Conservation (phyloP, 2,329 filamentous ascomycete genomes). For the Fusarium humuli region DNA sequence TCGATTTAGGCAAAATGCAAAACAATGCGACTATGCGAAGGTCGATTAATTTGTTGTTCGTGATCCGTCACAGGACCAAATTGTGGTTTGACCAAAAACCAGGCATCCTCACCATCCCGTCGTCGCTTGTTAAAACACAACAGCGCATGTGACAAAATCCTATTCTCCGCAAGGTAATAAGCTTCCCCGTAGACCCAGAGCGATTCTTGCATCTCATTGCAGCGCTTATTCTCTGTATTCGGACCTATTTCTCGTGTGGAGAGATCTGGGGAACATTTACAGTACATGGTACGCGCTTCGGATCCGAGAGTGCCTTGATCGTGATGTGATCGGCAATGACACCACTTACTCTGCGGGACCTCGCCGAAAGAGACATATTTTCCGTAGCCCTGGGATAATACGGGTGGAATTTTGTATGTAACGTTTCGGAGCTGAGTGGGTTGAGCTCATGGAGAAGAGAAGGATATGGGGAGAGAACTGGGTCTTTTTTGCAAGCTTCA, state of each 20-base stretch:
- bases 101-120: not conserved
- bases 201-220: conserved; percentile 18
- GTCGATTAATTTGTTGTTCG: not conserved
- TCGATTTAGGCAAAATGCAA: conserved; percentile 3
- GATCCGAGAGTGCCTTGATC: conserved; percentile 6
- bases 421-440: conserved; percentile 18
- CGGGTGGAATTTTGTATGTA: conserved; percentile 11
- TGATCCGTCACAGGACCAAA: not conserved
- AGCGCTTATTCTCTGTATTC: conserved; percentile 30
- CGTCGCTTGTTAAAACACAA: not conserved
- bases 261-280: conserved; percentile 26
- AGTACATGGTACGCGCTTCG: not conserved
- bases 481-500: not conserved
- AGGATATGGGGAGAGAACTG: conserved; percentile 14
- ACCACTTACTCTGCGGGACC: conserved; percentile 23
- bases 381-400: not conserved
- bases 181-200: conserved; percentile 16
- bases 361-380: conserved; percentile 5
- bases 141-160: conserved; percentile 15
- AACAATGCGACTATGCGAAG: not conserved
- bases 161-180: conserved; percentile 1
- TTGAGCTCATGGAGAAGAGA: conserved; percentile 3
- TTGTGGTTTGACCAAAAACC: conserved; percentile 2
- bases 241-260: conserved; percentile 29
- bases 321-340: conserved; percentile 25